Evolutionary conservation across 1,139 yeast species (phyloP), one percentile per base, ranked within the genome.

Genomic region (Meyerozyma smithsonii): DNA sequence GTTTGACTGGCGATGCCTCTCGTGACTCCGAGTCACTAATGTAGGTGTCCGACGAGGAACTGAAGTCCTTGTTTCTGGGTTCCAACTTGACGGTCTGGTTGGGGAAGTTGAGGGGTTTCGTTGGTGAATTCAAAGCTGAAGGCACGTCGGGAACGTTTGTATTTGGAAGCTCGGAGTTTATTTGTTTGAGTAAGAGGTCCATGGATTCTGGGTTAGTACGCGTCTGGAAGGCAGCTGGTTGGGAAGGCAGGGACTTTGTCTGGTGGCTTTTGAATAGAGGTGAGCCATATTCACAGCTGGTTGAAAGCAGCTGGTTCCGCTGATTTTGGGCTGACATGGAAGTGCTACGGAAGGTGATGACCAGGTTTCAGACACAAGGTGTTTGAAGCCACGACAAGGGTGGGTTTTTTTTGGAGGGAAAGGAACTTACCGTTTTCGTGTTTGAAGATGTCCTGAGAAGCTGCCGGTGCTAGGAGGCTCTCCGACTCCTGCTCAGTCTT

Each of bases 11-110:
- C 12, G 28, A 17, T 19, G 15, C 28, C 41, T 41, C 44, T 7
- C 45, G 45, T 3, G 49, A 38, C 11, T 51, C 59, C 21, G 41
- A 40, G 18, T 68, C 74, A 43, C 70, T 64, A 18, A 66, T 66
- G 38, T 59, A 69, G 8, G 77, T 71, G 40, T 70, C 77, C 4
- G 74, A 64, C 41, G 70, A 62, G 4, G 74, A 68, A 46, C 62
- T 66, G 44, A 64, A 62, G 40, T 60, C 69, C 42, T 56, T 56
- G 37, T 46, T 43, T 32, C 47, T 40, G 15, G 34, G 34, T 18
- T 30, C 34, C 12, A 18, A 18, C 34, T 30, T 30, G 21, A 30
- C 14, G 39, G 37, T 14, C 32, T 32, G 36, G 28, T 47, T 49
- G 10, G 64, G 62, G 43, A 59, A 61, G 25, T 57, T 57, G 25